These are phyloP conservation scores for Alternaria infectoria DNA, from an alignment of 2,329 filamentous ascomycete species.

Conservation along the genomic window DNA sequence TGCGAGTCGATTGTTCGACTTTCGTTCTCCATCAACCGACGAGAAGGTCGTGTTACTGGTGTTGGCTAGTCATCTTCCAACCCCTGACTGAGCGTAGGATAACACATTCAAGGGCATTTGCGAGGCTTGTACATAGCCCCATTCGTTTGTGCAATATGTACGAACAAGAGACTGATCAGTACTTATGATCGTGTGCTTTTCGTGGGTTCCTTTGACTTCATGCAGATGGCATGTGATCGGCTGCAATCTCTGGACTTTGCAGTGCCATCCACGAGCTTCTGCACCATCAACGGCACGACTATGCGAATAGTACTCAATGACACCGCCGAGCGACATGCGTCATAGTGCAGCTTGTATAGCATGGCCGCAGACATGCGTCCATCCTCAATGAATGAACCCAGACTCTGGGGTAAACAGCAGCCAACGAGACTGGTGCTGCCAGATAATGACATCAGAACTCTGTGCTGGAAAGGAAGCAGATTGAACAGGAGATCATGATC, in stretches of 20 bases:
- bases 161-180: background rate
- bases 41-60: background rate
- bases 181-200: background rate
- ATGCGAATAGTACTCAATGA: too few species aligned
- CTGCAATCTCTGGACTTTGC: background rate
- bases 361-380: background rate
- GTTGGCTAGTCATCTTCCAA: background rate
- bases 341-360: background rate
- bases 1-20: background rate
- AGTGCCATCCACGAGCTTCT: background rate
- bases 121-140: background rate
- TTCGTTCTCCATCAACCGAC: background rate
- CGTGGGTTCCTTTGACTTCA: background rate
- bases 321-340: too few species aligned
- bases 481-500: background rate
- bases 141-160: background rate
- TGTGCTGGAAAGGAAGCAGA: background rate
- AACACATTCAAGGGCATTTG: rapidly evolving
- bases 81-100: background rate
- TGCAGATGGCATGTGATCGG: background rate
- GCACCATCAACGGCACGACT: too few species aligned
- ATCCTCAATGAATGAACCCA: background rate
- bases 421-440: background rate
- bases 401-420: background rate
- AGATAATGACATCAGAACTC: background rate